phyloP scores from a whole-genome alignment of 208 protist species.

The Trypanosoma cruzi region DNA sequence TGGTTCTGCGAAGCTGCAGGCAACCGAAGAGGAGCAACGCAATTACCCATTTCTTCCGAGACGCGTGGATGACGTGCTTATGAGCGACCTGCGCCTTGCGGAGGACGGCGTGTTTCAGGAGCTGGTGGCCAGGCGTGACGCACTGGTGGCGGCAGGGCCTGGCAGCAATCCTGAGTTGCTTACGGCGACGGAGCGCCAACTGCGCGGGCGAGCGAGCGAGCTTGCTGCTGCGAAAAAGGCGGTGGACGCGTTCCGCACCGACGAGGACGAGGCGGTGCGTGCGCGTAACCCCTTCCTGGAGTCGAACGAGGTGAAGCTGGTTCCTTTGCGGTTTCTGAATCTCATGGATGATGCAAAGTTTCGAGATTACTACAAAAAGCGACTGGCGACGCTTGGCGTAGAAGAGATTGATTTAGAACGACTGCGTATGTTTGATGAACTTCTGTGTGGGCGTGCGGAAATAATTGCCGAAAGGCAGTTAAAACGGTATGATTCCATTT shows the following conservation, averaged over 20 bases:
- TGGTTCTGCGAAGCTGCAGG: conserved; percentile 32
- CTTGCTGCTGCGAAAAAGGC: conserved; percentile 35
- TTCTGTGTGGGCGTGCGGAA: conserved; percentile 55
- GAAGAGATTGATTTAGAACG: conserved; percentile 53
- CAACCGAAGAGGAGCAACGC: conserved; percentile 27
- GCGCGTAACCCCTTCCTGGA: conserved; percentile 61
- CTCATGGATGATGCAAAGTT: conserved; percentile 42
- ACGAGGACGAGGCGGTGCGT: conserved; percentile 64
- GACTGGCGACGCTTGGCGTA: conserved; percentile 38
- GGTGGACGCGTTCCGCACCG: conserved; percentile 42
- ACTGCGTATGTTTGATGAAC: conserved; percentile 63
- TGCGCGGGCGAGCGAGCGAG: conserved; percentile 25
- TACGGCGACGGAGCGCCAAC: conserved; percentile 19
- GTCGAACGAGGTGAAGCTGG: conserved; percentile 36
- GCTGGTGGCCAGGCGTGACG: conserved; percentile 21
- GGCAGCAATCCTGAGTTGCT: conserved; percentile 17
- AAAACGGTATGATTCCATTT: background rate
- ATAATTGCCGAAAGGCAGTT: conserved; percentile 6
- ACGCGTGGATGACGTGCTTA: conserved; percentile 35
- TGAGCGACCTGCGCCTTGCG: conserved; percentile 45
- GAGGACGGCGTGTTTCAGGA: conserved; percentile 36
- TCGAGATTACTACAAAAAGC: conserved; percentile 42
- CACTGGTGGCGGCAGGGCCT: conserved; percentile 9
- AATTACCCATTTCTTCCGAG: conserved; percentile 46
- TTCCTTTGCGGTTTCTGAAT: conserved; percentile 48